Conservation (phyloP, 345 rosid species). For the Populus tremula region DNA sequence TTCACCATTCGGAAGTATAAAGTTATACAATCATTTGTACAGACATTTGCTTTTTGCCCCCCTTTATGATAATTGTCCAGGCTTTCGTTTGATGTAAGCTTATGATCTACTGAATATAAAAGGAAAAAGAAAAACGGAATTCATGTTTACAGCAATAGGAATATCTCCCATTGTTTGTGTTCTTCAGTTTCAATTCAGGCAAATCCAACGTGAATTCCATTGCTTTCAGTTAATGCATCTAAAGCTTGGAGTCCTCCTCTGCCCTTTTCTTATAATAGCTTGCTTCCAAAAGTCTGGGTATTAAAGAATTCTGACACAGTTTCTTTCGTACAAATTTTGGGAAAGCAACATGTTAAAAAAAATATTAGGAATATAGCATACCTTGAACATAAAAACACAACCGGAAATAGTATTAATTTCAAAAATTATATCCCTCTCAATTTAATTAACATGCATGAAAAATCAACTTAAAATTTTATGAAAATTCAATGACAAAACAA, state of each 20-base stretch:
- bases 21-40: neutral
- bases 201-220: neutral
- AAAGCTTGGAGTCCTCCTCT: neutral
- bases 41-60: neutral
- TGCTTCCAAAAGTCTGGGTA: neutral
- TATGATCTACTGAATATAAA: neutral
- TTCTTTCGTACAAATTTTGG: too few species aligned
- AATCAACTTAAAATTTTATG: too few species aligned
- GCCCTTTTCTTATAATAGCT: neutral
- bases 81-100: neutral
- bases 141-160: neutral
- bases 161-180: neutral
- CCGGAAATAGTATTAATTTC: too few species aligned
- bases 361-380: too few species aligned
- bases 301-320: too few species aligned
- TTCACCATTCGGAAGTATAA: neutral
- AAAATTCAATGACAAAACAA: too few species aligned
- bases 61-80: neutral
- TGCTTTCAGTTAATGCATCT: neutral
- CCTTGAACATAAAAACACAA: too few species aligned
- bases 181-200: neutral
- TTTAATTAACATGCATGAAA: too few species aligned
- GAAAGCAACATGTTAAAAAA: too few species aligned
- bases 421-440: too few species aligned
- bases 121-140: neutral